A percentile compares a stretch with the other conserved stretches of the same genome.
Evolutionary conservation across 306 rosid species (phyloP).

Genomic region (Vicia sativa): DNA sequence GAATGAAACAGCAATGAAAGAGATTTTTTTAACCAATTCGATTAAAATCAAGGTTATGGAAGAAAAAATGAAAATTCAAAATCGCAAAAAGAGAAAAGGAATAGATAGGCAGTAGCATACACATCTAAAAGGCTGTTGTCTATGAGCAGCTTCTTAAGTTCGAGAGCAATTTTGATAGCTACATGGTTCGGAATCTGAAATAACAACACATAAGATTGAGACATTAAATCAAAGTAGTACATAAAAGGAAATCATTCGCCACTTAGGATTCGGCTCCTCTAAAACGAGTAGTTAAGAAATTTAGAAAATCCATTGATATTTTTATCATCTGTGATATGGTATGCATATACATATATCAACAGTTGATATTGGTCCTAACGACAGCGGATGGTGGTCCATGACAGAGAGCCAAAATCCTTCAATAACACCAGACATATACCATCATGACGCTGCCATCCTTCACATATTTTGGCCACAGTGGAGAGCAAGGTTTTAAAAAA

Average conservation of each 20-base stretch:
- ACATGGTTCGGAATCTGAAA: slow-evolving; percentile 95
- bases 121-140: slow-evolving; percentile 96
- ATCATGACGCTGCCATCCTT: no score
- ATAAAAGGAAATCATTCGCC: background rate
- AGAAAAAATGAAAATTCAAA: background rate
- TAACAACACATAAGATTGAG: slow-evolving; percentile 25
- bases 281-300: no score
- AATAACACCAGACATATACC: no score
- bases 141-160: slow-evolving; percentile 90
- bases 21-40: background rate
- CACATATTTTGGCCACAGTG: no score
- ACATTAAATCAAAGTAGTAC: slow-evolving; percentile 5
- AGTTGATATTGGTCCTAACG: no score
- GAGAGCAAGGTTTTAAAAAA: no score
- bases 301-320: no score
- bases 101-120: slow-evolving; percentile 53
- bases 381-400: no score
- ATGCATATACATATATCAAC: no score
- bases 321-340: no score
- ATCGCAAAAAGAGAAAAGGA: background rate
- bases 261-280: no score
- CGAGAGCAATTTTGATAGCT: slow-evolving; percentile 87
- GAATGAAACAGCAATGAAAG: slow-evolving; percentile 4
- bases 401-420: no score
- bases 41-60: slow-evolving; percentile 18